Evolutionary conservation across 2,329 filamentous ascomycete species (phyloP), one percentile per base, ranked within the genome.

Genomic region (Eurotiales sp.): DNA sequence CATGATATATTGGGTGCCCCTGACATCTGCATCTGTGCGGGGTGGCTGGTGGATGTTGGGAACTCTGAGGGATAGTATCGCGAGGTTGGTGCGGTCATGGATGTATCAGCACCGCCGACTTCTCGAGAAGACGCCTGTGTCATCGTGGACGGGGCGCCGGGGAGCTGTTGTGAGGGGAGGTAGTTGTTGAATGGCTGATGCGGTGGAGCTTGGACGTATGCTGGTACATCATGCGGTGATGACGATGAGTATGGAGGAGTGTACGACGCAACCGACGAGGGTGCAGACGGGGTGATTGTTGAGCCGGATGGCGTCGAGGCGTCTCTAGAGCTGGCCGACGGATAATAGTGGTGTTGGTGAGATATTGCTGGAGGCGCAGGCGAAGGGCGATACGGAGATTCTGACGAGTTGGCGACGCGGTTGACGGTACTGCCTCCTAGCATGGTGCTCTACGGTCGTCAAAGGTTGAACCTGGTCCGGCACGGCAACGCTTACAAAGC

Each of bases 401-500:
- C 73, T 46, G 63, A 53, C 10, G 47, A 29, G 32, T 47, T 48
- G 25, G 51, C 25, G 25, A 54, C 46, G 45, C 51, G 51, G 56
- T 64, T 66, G 60, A 70, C 62, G 61, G 71, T 66, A 58, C 70
- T 71, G 59, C 70, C 70, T 69, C 75, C 76, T 63, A 79, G 74
- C 75, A 89, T 86, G 78, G 84, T 87, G 74, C 32, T 32, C 29
- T 19, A 37, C 34, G 25, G 47, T 32, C 19, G 25, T 32, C 22
- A 40, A 48, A 19, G 78, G 83, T 72, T 83, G 81, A 62, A 82
- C 78, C 61, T 84, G 78, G 73, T 89, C 84, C 70, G 87, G 81
- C 72, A 84, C 83, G 73, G 75, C 76, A 62, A 82, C 70, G 64
- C 82, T 72, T 60, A 83, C 71, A 66, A 80, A 81, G 74, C 78